Base-by-base conservation (phyloP, 148 eudicot species). In the Dysphania ambrosioides region DNA sequence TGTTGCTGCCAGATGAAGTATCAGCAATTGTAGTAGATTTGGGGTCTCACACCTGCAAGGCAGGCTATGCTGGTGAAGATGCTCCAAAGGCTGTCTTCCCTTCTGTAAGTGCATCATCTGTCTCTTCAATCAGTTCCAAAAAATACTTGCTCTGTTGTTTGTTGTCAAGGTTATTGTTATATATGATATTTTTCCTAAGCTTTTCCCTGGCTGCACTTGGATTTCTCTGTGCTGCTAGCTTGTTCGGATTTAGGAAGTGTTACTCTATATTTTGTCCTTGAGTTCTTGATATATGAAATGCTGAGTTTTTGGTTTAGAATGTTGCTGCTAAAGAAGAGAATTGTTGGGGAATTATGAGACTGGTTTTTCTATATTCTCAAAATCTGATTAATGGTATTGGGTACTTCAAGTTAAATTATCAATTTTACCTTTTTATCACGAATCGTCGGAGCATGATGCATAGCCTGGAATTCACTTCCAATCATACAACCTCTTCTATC, bases 11-110 rank as follows among this genome's bases (percentile, higher is more conserved):
- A 95, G 99, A 95, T 86, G 97, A 95, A 85, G 99, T 95, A 15
- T 92, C 97, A 18, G 97, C 99, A 2, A 87, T 95, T 63, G 99
- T 95, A 62, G 57, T 95, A 40, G 97, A 95, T 83, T 75, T 95
- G 82, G 99, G 99, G 26, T 92, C 96, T 51, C 92, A 90, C 71
- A 87, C 99, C 23, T 92, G 97, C 83, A 95, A 95, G 84, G 97
- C 92, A n/a, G 99, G 99, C 30, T 92, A 92, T 62, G 97, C 99
- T 13, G 97, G 99, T 27, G 99, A 95, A 85, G 99, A 95, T 87
- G 94, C 94, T 77, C 99, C 99, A 30, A 95, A 95, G 78, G 97
- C 99, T 16, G 97, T 95, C 40, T 95, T 95, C 64, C 96, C 97
- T 23, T 95, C 97, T 57, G 99, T 95, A 84, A 77, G 85, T 66